Percentiles rank a stretch among this genome's conserved stretches.
Evolutionary conservation across 768 basidiomycete genomes (phyloP).

Genomic region (Lentinus brumalis): DNA sequence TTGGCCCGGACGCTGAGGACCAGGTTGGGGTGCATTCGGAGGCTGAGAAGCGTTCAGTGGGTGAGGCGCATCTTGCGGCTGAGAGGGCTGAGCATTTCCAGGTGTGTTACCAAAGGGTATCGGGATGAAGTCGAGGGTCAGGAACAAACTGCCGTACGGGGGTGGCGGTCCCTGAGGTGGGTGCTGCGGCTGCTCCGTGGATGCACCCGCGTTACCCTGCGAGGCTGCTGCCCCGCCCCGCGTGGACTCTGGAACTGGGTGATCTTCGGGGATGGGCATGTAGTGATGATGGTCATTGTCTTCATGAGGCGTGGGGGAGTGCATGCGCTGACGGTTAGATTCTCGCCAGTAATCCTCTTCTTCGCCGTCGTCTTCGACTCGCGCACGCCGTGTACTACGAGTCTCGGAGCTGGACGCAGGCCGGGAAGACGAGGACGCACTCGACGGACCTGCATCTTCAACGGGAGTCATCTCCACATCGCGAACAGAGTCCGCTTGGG

Average conservation of each 20-base stretch:
- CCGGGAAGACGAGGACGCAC: background rate
- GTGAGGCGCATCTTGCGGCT: background rate
- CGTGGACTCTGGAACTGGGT: constrained; percentile 5
- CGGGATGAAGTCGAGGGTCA: constrained; percentile 22
- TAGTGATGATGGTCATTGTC: constrained; percentile 22
- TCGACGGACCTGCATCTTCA: background rate
- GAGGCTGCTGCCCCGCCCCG: background rate
- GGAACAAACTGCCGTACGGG: constrained; percentile 5
- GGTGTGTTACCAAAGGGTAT: background rate
- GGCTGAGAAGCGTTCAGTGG: background rate
- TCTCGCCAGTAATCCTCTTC: constrained; percentile 66
- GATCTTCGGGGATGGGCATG: constrained; percentile 20
- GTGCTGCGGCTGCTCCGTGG: background rate
- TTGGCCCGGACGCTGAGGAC: background rate
- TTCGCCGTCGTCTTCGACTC: constrained; percentile 59
- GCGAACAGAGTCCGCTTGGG: background rate
- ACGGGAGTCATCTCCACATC: constrained; percentile 16
- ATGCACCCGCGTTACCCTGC: background rate
- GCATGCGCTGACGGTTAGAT: constrained; percentile 56
- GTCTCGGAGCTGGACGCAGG: background rate
- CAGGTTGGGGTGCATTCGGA: too few relatives aligned
- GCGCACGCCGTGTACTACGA: constrained; percentile 41
- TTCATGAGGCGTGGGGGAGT: constrained; percentile 31
- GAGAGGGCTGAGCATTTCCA: background rate
- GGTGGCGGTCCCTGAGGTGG: constrained; percentile 8